Conservation (phyloP, 306 rosid genomes). For the Medicago lupulina region DNA sequence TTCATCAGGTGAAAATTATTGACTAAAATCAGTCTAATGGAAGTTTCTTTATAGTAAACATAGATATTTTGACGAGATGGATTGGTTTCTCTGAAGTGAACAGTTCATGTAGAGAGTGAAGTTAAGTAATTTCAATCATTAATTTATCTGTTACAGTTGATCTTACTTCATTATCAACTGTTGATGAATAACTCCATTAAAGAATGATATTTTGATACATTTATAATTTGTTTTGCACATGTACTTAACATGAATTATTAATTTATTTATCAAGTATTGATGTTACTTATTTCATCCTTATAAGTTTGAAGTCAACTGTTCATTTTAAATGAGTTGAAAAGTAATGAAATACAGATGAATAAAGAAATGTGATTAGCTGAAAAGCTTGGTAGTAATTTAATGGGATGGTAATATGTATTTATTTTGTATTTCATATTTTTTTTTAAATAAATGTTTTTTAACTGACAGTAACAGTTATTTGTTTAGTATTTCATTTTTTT, state of each 20-base stretch:
- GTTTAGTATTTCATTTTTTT: neutral
- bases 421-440: no score
- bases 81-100: neutral
- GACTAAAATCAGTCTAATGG: slow-evolving; percentile 6
- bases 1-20: neutral
- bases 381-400: no score
- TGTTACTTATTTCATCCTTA: neutral
- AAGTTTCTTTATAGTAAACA: slow-evolving; percentile 24
- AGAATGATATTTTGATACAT: neutral
- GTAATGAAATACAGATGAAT: no score
- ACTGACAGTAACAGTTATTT: neutral
- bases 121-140: neutral
- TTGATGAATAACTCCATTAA: neutral
- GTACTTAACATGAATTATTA: neutral
- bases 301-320: neutral
- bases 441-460: no score
- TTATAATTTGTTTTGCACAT: neutral
- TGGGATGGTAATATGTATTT: no score
- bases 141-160: neutral
- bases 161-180: neutral
- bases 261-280: neutral
- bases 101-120: neutral
- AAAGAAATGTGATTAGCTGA: no score
- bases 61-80: neutral
- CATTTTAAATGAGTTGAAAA: neutral